A percentile compares a stretch with the other conserved stretches of the same genome.
Evolutionary conservation across 345 rosid species (phyloP).

Genomic region (Rubroshorea leprosula): DNA sequence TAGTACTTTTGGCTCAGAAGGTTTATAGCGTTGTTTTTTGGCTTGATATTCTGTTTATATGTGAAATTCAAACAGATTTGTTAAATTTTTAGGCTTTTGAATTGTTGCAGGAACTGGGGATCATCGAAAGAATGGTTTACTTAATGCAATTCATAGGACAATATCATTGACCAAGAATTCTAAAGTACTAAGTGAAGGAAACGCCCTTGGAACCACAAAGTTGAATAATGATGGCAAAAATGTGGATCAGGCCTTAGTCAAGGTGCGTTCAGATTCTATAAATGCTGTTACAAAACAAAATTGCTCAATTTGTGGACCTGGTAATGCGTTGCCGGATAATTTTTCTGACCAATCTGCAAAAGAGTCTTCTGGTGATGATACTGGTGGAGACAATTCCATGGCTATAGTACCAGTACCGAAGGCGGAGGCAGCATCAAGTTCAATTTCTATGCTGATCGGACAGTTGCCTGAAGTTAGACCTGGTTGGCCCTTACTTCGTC

Average conservation of each 20-base stretch:
- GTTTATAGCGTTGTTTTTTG: conserved; percentile 19
- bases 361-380: conserved; percentile 16
- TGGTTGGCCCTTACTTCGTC: conserved; percentile 78
- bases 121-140: conserved; percentile 37
- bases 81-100: conserved; percentile 2
- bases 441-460: conserved; percentile 31
- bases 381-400: conserved; percentile 33
- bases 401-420: conserved; percentile 51
- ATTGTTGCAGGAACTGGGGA: conserved; percentile 43
- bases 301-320: conserved; percentile 58
- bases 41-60: background rate
- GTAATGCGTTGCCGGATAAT: conserved; percentile 19
- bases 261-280: conserved; percentile 27
- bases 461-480: conserved; percentile 39
- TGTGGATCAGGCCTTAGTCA: conserved; percentile 38
- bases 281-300: conserved; percentile 25
- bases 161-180: conserved; percentile 39
- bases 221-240: conserved; percentile 13
- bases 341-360: conserved; percentile 23
- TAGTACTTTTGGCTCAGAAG: conserved; percentile 30
- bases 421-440: conserved; percentile 29
- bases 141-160: conserved; percentile 52
- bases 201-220: conserved; percentile 17
- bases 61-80: background rate
- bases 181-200: conserved; percentile 39